A percentile compares a stretch with the other conserved stretches of the same genome.
phyloP scores from a whole-genome alignment of 1,284 basidiomycete genomes.

The Waitea zeae region DNA sequence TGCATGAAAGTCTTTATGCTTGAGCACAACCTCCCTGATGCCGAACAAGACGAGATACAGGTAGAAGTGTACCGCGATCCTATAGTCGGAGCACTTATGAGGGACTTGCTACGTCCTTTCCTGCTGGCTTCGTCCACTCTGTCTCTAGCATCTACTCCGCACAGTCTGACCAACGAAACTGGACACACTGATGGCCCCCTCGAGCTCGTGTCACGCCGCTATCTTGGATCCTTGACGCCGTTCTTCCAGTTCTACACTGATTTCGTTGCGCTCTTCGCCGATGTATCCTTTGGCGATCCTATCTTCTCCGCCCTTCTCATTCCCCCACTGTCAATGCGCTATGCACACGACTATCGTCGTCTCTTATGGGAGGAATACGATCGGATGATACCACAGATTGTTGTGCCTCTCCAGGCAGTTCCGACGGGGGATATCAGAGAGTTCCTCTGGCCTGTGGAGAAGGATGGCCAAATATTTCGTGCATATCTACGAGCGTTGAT shows the following conservation, averaged over 20 bases:
- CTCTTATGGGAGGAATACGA: conserved; percentile 73
- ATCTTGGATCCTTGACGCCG: conserved; percentile 52
- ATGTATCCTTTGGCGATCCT: conserved; percentile 76
- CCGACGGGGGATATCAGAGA: conserved; percentile 31
- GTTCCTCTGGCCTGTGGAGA: conserved; percentile 61
- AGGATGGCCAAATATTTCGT: conserved; percentile 45
- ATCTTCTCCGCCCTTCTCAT: conserved; percentile 68
- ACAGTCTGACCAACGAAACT: conserved; percentile 8
- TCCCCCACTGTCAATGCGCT: conserved; percentile 59
- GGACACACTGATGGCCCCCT: conserved; percentile 27
- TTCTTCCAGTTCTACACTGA: conserved; percentile 95
- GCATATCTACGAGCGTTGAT: conserved; percentile 36
- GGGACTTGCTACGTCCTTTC: no score
- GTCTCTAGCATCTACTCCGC: conserved; percentile 8
- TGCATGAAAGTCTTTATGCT: conserved; percentile 95
- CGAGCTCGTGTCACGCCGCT: conserved; percentile 40
- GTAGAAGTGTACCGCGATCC: conserved; percentile 64
- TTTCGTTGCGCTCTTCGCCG: conserved; percentile 77
- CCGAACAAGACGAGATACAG: conserved; percentile 21
- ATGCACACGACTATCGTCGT: conserved; percentile 71
- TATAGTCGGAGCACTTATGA: conserved; percentile 40
- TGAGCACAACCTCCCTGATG: conserved; percentile 48
- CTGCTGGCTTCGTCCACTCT: conserved; percentile 40
- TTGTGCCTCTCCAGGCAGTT: conserved; percentile 26
- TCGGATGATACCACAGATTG: conserved; percentile 40